Base-by-base conservation (phyloP, 1,284 basidiomycete genomes). In the Pseudozyma hubeiensis region DNA sequence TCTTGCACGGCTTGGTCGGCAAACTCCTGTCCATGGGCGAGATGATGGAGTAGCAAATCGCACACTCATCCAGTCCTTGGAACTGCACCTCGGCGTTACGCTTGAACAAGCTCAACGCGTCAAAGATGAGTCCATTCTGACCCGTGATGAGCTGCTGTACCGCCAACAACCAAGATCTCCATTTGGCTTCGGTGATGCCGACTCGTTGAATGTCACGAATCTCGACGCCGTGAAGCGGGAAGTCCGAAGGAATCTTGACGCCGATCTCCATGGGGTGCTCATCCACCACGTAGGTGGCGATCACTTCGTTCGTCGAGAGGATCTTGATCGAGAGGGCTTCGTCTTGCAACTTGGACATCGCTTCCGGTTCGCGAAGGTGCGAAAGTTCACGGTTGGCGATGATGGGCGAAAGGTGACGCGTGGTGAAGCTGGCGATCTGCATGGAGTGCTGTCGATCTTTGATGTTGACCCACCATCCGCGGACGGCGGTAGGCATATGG, bases 261-360 rank as follows among this genome's bases (percentile, higher is more conserved):
- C 89, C 91, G 60, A 99, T 91, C 86, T 99, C 96, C 81, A 99
- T 90, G 44, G 91, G 89, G 81, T 98, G 92, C 70, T 99, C 97
- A 84, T 99, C 97, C 0, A 99, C 91, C 8, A 89, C 88, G 82
- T 97, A 99, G 19, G 83, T 85, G 1, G 86, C 87, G 14, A 86
- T 86, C 5, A 86, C 86, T 72, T 87, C 30, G 61, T 81, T 81
- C 88, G 88, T 30, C 94, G 91, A 82, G 91, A 94, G 57, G 9
- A 83, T 66, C 61, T 76, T 77, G 85, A 99, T 87, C 7, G 88
- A 88, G 67, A 98, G 87, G 52, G 91, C 91, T 77, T 97, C 94
- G 77, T 94, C 92, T 1, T 88, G 88, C 5, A 97, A 87, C 52
- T 90, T 89, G 4, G 89, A 87, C 4, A 89, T 85, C 0, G 88